Conservation (phyloP, 208 protist genomes). For the Trypanosoma platydactyli region DNA sequence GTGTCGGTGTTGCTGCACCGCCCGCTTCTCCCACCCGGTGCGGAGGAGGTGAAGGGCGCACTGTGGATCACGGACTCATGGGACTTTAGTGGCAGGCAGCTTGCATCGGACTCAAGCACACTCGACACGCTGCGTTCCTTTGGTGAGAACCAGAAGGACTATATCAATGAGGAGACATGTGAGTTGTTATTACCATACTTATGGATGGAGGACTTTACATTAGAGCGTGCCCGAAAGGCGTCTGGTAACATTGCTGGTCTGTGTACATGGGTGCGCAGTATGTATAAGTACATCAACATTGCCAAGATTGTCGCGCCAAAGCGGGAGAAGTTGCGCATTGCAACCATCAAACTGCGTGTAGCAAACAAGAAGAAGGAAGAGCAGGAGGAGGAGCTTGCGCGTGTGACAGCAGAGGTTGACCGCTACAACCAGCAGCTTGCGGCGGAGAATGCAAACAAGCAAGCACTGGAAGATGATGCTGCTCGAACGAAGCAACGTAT, state of each 20-base stretch:
- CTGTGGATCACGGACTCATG: slow-evolving; percentile 92
- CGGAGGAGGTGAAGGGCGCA: slow-evolving; percentile 80
- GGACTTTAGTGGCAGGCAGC: slow-evolving; percentile 83
- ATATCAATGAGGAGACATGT: slow-evolving; percentile 98
- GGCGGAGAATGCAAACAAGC: slow-evolving; percentile 95
- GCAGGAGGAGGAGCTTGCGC: slow-evolving; percentile 94
- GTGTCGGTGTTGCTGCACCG: slow-evolving; percentile 94
- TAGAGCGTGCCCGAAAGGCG: slow-evolving; percentile 91
- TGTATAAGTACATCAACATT: slow-evolving; percentile 97
- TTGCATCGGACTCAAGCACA: slow-evolving; percentile 77
- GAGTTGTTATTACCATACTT: slow-evolving; percentile 98
- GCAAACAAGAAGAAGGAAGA: slow-evolving; percentile 96
- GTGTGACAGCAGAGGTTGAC: slow-evolving; percentile 92
- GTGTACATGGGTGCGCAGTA: slow-evolving; percentile 96
- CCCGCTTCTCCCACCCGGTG: slow-evolving; percentile 67
- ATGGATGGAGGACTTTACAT: slow-evolving; percentile 94
- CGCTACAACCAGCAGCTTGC: slow-evolving; percentile 93
- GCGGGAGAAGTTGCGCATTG: slow-evolving; percentile 91
- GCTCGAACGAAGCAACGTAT: slow-evolving; percentile 95
- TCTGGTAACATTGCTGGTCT: slow-evolving; percentile 93
- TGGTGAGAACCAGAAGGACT: slow-evolving; percentile 90
- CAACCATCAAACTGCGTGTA: slow-evolving; percentile 86
- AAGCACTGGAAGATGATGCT: slow-evolving; percentile 96
- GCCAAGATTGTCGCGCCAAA: slow-evolving; percentile 97
- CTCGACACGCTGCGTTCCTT: slow-evolving; percentile 82